phyloP scores from a whole-genome alignment of 768 basidiomycete species.

The Steccherinum ochraceum region DNA sequence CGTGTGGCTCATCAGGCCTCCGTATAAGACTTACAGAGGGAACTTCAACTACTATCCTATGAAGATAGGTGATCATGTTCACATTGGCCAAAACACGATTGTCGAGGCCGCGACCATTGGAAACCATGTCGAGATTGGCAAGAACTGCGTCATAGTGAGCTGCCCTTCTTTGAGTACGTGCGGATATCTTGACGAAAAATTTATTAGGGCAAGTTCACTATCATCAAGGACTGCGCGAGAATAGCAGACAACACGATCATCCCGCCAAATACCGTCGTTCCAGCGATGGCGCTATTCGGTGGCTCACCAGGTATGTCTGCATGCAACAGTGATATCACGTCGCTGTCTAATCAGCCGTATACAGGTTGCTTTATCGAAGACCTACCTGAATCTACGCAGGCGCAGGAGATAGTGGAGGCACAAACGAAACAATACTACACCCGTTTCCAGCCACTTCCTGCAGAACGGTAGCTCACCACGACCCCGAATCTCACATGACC shows the following conservation, averaged over 20 bases:
- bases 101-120: slow-evolving; percentile 96
- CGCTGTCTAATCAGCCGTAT: neutral
- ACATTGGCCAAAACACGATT: slow-evolving; percentile 83
- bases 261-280: slow-evolving; percentile 89
- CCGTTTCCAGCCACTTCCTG: slow-evolving; percentile 43
- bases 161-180: neutral
- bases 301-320: slow-evolving; percentile 76
- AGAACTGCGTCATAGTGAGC: slow-evolving; percentile 89
- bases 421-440: slow-evolving; percentile 82
- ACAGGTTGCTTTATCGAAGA: slow-evolving; percentile 77
- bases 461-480: neutral
- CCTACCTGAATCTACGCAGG: slow-evolving; percentile 91
- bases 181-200: neutral
- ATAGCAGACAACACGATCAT: slow-evolving; percentile 87
- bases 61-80: slow-evolving; percentile 93
- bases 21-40: slow-evolving; percentile 85
- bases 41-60: slow-evolving; percentile 97
- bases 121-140: slow-evolving; percentile 90
- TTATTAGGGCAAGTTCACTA: slow-evolving; percentile 88
- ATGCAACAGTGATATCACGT: neutral
- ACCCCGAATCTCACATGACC: no score
- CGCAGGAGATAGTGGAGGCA: slow-evolving; percentile 85
- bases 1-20: slow-evolving; percentile 47
- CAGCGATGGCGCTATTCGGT: slow-evolving; percentile 76
- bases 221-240: slow-evolving; percentile 92